Evolutionary conservation across 306 rosid species (phyloP).

Genomic region (Sophora flavescens): DNA sequence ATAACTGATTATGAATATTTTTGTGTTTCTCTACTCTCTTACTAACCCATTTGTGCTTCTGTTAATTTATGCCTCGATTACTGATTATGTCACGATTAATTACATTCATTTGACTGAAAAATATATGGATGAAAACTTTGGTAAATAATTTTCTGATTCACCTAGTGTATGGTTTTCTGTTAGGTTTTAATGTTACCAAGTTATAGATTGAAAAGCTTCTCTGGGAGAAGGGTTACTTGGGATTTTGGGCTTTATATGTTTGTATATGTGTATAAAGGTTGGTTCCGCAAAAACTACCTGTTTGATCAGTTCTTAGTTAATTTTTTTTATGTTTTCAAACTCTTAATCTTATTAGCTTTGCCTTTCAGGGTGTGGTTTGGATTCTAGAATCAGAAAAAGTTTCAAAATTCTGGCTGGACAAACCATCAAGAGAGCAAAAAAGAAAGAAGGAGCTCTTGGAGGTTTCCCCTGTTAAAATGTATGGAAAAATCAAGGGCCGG

Average conservation of each 20-base stretch:
- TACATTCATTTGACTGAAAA: neutral
- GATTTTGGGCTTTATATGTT: neutral
- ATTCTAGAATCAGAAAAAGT: slow-evolving; percentile 70
- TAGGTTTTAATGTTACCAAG: neutral
- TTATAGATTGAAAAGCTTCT: neutral
- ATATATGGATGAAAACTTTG: neutral
- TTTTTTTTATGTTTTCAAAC: neutral
- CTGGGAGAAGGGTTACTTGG: neutral
- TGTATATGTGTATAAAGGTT: neutral
- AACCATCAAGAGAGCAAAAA: slow-evolving; percentile 58
- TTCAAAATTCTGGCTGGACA: slow-evolving; percentile 51
- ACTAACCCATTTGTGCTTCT: neutral
- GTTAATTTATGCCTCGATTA: neutral
- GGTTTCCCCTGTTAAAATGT: slow-evolving; percentile 74
- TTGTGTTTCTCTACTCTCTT: neutral
- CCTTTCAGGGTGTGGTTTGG: slow-evolving; percentile 87
- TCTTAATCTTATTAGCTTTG: slow-evolving; percentile 34
- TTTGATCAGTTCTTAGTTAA: neutral
- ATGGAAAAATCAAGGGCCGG: slow-evolving; percentile 68
- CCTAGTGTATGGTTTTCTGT: neutral
- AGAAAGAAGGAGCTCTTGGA: slow-evolving; percentile 64
- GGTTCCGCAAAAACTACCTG: neutral
- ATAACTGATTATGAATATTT: neutral
- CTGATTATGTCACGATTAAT: slow-evolving; percentile 4
- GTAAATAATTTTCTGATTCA: neutral